A percentile compares a stretch with the other conserved stretches of the same genome.
These are phyloP conservation scores for Colletotrichum godetiae DNA, from an alignment of 2,329 filamentous ascomycete species.

Conservation along the genomic window DNA sequence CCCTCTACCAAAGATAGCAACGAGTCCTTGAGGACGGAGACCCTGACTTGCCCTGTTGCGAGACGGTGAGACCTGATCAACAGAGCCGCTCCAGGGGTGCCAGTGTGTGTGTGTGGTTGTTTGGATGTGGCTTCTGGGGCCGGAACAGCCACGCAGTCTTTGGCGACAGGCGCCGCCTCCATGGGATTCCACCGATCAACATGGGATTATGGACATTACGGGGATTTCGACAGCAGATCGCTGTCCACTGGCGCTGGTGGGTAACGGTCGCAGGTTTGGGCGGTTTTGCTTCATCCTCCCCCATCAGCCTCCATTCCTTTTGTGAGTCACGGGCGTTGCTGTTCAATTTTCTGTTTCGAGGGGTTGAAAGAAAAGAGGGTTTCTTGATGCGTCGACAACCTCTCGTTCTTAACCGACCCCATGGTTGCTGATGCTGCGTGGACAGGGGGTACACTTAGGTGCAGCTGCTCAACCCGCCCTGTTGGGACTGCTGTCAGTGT, in stretches of 20 bases:
- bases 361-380: background rate
- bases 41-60: slow-evolving; percentile 18
- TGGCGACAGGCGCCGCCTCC: background rate
- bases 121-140: slow-evolving; percentile 20
- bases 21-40: slow-evolving; percentile 13
- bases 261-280: background rate
- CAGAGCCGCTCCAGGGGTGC: slow-evolving; percentile 30
- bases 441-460: slow-evolving; percentile 16
- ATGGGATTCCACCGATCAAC: slow-evolving; percentile 27
- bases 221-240: slow-evolving; percentile 23
- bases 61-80: slow-evolving; percentile 35
- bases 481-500: slow-evolving; percentile 5
- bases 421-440: background rate
- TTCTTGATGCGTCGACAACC: background rate
- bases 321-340: slow-evolving; percentile 30
- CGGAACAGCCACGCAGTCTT: slow-evolving; percentile 17
- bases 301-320: slow-evolving; percentile 6
- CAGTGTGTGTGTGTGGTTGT: background rate
- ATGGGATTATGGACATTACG: slow-evolving; percentile 11
- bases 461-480: slow-evolving; percentile 17
- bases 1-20: slow-evolving; percentile 15
- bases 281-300: slow-evolving; percentile 3
- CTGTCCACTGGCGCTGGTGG: background rate
- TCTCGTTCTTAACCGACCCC: background rate
- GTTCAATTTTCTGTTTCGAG: background rate